Conservation (phyloP, 495 filamentous ascomycete genomes). For the Aspergillus ostianus region DNA sequence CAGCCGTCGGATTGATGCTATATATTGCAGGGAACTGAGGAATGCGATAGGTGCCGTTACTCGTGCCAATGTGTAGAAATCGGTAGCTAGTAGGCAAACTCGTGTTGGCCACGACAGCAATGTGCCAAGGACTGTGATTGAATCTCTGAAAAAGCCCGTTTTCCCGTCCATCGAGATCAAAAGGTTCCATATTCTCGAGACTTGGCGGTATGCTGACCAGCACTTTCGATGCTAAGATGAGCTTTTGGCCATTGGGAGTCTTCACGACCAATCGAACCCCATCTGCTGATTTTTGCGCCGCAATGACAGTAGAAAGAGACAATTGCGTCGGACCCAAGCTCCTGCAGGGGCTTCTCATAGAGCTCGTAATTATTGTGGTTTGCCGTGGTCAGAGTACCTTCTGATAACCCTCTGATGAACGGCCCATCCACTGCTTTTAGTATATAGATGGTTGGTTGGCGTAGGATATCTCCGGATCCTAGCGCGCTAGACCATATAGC, state of each 20-base stretch:
- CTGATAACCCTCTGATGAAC: neutral
- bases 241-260: neutral
- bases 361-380: neutral
- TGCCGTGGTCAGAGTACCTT: neutral
- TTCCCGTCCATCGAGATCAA: neutral
- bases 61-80: neutral
- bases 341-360: neutral
- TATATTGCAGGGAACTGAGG: neutral
- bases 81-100: conserved; percentile 1
- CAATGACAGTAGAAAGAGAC: neutral
- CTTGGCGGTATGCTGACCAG: neutral
- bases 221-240: neutral
- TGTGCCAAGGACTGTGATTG: neutral
- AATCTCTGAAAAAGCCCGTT: neutral
- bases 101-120: neutral
- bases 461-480: neutral
- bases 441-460: neutral
- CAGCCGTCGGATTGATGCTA: neutral
- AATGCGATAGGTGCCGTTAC: neutral
- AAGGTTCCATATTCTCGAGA: neutral
- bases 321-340: neutral
- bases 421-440: neutral
- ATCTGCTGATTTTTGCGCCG: neutral
- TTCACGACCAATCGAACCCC: neutral
- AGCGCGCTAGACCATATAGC: neutral